A percentile compares a stretch with the other conserved stretches of the same genome.
These are phyloP conservation scores for Yamadazyma sp. DNA, from an alignment of 1,139 yeast species.

Conservation along the genomic window DNA sequence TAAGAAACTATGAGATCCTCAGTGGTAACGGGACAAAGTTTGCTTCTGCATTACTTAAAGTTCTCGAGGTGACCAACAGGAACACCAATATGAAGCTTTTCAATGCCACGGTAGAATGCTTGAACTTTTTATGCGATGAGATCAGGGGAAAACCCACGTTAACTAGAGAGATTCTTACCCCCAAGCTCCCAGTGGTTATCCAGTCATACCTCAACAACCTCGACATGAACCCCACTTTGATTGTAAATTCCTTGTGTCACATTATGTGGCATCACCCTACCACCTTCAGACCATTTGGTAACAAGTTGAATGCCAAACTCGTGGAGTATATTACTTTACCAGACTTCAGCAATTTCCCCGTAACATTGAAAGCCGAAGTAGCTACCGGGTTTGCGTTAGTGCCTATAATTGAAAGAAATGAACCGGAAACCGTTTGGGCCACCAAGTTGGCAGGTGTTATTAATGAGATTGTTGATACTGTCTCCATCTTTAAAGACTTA, in stretches of 20 bases:
- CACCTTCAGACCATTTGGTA: conserved; percentile 77
- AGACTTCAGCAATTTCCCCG: conserved; percentile 33
- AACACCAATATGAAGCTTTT: conserved; percentile 42
- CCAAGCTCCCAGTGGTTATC: conserved; percentile 67
- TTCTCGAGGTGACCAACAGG: conserved; percentile 52
- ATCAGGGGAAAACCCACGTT: conserved; percentile 82
- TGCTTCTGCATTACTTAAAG: conserved; percentile 54
- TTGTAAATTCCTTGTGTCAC: conserved; percentile 50
- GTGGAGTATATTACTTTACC: conserved; percentile 28
- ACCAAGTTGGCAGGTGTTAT: conserved; percentile 33
- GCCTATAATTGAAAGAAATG: conserved; percentile 54
- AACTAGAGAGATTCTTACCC: conserved; percentile 81
- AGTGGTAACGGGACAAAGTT: conserved; percentile 61
- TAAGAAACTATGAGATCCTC: conserved; percentile 53
- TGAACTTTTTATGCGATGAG: conserved; percentile 48
- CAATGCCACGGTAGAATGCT: conserved; percentile 50
- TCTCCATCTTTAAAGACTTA: conserved; percentile 56
- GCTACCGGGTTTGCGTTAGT: conserved; percentile 58
- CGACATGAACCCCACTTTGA: conserved; percentile 35
- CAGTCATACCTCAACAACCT: conserved; percentile 51
- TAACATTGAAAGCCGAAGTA: conserved; percentile 37
- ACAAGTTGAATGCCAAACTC: conserved; percentile 55
- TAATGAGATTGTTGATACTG: conserved; percentile 51
- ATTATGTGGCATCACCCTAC: conserved; percentile 65
- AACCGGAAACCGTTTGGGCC: conserved; percentile 53